Evolutionary conservation across 495 filamentous ascomycete species (phyloP), one percentile per base, ranked within the genome.

Genomic region (Venustampulla echinocandica): DNA sequence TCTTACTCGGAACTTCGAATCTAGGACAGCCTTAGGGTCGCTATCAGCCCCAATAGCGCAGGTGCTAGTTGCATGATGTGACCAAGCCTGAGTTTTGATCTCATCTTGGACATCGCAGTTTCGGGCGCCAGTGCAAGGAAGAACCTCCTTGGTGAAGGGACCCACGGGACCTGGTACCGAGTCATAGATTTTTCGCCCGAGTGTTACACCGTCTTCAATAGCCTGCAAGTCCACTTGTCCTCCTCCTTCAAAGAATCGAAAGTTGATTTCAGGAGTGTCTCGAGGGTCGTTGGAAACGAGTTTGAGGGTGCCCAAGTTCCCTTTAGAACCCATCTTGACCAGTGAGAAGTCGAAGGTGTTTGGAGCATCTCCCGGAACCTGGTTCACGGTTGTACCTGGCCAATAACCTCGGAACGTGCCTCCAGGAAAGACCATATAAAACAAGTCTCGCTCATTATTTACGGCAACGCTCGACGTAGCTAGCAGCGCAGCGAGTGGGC

Each of bases 21-120:
- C 27, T n/a, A 30, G 27, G 7, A 30, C 27, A 7, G 27, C 27
- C 27, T 7, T 30, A 7, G 27, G 27, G 27, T 30, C 27, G n/a
- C n/a, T n/a, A 30, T 30, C 27, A 30, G 27, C 27, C 7, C 27
- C 27, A n/a, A 30, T 30, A 30, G 27, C 27, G n/a, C 27, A 30
- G 27, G 74, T 76, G 47, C 70, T 75, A 24, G 66, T 74, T 2
- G 74, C 76, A 47, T 81, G 77, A 36, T 80, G 76, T 0, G 75
- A 75, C 75, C 76, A 82, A 4, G 73, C 61, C 33, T 66, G 61
- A 21, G 70, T 61, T 51, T 67, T 69, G 44, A 74, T 63, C 50
- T 67, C 77, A 47, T 67, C 55, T 46, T 71, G 9, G 4, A 42
- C 10, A 1, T 73, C 57, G n/a, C 27, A 30, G n/a, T 30, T n/a